Evolutionary conservation across 2,329 filamentous ascomycete species (phyloP), one percentile per base, ranked within the genome.

Genomic region (Colletotrichum kahawae): DNA sequence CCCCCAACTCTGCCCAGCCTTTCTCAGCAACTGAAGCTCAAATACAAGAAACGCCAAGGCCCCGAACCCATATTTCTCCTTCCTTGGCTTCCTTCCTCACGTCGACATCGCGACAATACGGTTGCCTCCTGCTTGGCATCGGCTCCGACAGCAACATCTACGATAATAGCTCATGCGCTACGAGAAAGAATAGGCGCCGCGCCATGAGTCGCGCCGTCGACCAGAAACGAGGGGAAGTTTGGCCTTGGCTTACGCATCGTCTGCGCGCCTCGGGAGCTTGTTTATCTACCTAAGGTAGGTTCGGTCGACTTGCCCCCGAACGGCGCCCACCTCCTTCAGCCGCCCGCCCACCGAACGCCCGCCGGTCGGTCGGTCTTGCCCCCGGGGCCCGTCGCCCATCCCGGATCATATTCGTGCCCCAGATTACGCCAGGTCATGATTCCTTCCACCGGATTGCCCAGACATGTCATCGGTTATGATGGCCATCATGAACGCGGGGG

Each of bases 11-110:
- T 2, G 31, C 34, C 57, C 31, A 68, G 29, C 33, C 13, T 38
- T 14, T 10, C 59, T 21, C 51, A 67, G 57, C 24, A 34, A 43
- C 27, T 33, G 43, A 75, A 75, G 64, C 69, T 68, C 57, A 51
- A 51, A 51, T 65, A 68, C 63, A 75, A 75, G 69, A 68, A 68
- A 75, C n/a, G 73, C 73, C 69, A 75, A 75, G 73, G 24, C 57
- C 56, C 63, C 63, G 33, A 21, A 9, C 43, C 64, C 69, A 38
- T 51, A 57, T 59, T 64, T 56, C 8, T 14, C 16, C 38, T 51
- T 64, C 12, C 73, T 59, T 67, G 56, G 69, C 29, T 29, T n/a
- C 24, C 29, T 29, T 57, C 43, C 21, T 16, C 43, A 51, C n/a
- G 24, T 51, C 33, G 10, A 64, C 13, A 27, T 73, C 57, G 29